phyloP scores from a whole-genome alignment of 371 early-diverging fungal genomes.

The Rhizopus sp. region DNA sequence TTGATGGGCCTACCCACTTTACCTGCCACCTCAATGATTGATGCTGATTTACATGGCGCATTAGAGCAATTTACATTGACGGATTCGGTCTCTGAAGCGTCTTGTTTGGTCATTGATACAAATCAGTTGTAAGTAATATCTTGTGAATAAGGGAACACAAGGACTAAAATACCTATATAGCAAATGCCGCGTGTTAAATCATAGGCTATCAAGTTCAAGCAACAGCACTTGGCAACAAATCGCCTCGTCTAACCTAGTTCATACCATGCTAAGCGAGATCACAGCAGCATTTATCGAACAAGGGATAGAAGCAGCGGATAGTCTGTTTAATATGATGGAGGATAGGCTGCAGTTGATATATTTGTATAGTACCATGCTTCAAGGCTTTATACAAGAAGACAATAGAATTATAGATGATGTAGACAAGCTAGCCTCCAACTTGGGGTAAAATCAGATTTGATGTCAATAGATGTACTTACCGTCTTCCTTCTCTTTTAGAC shows the following conservation, averaged over 20 bases:
- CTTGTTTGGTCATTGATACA: conserved; percentile 59
- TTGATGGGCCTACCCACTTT: conserved; percentile 61
- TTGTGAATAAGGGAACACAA: not conserved
- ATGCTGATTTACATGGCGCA: conserved; percentile 55
- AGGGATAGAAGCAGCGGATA: conserved; percentile 2
- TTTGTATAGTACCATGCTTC: conserved; percentile 39
- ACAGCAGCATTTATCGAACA: conserved; percentile 25
- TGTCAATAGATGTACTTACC: not conserved
- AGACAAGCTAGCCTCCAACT: conserved; percentile 24
- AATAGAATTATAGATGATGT: conserved; percentile 20
- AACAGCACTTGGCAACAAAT: conserved; percentile 29
- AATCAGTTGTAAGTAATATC: conserved; percentile 42
- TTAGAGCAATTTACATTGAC: conserved; percentile 44
- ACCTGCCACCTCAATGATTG: conserved; percentile 51
- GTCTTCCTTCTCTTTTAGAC: conserved; percentile 3
- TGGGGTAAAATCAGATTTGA: conserved; percentile 28
- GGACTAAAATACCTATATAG: conserved; percentile 12
- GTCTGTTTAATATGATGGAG: conserved; percentile 26
- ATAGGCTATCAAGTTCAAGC: conserved; percentile 13
- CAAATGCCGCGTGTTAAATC: conserved; percentile 40
- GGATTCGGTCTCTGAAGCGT: conserved; percentile 45
- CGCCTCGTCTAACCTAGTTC: conserved; percentile 31
- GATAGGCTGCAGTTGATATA: conserved; percentile 47
- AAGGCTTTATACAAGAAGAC: conserved; percentile 37
- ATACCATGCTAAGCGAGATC: conserved; percentile 27